Conservation (phyloP, 2,329 filamentous ascomycete species). For the Ophiostoma himal-ulmi region DNA sequence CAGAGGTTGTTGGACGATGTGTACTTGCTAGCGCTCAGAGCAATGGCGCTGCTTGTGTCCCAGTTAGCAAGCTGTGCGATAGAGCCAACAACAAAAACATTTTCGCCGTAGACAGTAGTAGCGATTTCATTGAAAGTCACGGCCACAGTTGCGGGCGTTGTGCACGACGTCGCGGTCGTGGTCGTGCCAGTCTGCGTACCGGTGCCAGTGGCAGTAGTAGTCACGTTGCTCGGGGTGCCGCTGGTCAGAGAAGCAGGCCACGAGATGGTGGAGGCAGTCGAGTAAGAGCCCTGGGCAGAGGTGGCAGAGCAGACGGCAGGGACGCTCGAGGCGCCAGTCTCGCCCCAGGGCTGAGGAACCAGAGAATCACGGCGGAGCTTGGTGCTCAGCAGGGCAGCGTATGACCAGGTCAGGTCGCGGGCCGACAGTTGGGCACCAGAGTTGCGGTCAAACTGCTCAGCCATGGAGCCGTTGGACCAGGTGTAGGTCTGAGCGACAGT, state of each 20-base stretch:
- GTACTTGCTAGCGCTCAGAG: slow-evolving; percentile 55
- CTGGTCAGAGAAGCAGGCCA: slow-evolving; percentile 31
- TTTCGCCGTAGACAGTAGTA: slow-evolving; percentile 55
- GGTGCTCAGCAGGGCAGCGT: slow-evolving; percentile 63
- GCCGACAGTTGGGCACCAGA: slow-evolving; percentile 55
- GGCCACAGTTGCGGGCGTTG: slow-evolving; percentile 44
- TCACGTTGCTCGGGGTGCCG: neutral
- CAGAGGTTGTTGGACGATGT: slow-evolving; percentile 56
- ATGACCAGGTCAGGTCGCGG: slow-evolving; percentile 66
- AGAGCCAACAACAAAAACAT: slow-evolving; percentile 59
- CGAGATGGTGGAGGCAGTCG: slow-evolving; percentile 30
- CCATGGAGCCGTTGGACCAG: slow-evolving; percentile 49
- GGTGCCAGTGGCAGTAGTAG: slow-evolving; percentile 7
- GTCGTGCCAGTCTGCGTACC: neutral
- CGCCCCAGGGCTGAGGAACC: slow-evolving; percentile 48
- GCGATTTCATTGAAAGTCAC: slow-evolving; percentile 59
- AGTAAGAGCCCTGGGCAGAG: slow-evolving; percentile 47
- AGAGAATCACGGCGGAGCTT: slow-evolving; percentile 49
- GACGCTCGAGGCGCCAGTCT: slow-evolving; percentile 31
- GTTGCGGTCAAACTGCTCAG: slow-evolving; percentile 50
- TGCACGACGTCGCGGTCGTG: slow-evolving; percentile 13
- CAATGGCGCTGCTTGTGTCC: slow-evolving; percentile 49
- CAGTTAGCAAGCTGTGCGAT: slow-evolving; percentile 56
- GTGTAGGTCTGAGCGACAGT: slow-evolving; percentile 58
- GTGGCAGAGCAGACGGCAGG: slow-evolving; percentile 45